These are phyloP conservation scores for Iris pallida DNA, from an alignment of 116 monocot species.

Conservation along the genomic window DNA sequence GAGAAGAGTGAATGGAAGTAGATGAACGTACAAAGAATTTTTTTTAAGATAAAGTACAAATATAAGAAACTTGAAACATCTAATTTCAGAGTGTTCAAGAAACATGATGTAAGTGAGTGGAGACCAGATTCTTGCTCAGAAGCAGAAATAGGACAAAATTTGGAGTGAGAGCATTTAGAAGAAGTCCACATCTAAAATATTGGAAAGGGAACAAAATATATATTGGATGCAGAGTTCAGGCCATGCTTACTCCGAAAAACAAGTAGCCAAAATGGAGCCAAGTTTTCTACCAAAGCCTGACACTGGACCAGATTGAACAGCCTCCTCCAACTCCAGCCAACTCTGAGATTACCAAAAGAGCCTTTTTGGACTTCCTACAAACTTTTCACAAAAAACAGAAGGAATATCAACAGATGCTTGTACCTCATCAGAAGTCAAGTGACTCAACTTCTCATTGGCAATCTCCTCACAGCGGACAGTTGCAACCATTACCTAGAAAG, in stretches of 20 bases:
- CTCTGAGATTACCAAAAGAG: slow-evolving; percentile 18
- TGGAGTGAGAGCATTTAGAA: background rate
- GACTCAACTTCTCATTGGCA: slow-evolving; percentile 64
- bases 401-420: background rate
- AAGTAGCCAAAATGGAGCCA: slow-evolving; percentile 49
- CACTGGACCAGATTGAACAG: slow-evolving; percentile 58
- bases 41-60: background rate
- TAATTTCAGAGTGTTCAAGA: no score
- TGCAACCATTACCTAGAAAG: slow-evolving; percentile 68
- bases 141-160: no score
- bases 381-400: background rate
- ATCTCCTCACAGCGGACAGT: slow-evolving; percentile 79
- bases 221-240: background rate
- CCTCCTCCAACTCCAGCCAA: slow-evolving; percentile 54
- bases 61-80: background rate
- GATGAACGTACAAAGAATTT: background rate
- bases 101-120: no score
- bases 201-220: background rate
- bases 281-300: slow-evolving; percentile 63
- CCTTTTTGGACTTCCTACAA: background rate
- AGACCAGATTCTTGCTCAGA: no score
- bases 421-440: slow-evolving; percentile 55
- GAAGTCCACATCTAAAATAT: background rate
- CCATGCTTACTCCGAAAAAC: slow-evolving; percentile 61
- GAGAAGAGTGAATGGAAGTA: background rate